Evolutionary conservation across 768 basidiomycete genomes (phyloP).

Genomic region (Russula earlei): DNA sequence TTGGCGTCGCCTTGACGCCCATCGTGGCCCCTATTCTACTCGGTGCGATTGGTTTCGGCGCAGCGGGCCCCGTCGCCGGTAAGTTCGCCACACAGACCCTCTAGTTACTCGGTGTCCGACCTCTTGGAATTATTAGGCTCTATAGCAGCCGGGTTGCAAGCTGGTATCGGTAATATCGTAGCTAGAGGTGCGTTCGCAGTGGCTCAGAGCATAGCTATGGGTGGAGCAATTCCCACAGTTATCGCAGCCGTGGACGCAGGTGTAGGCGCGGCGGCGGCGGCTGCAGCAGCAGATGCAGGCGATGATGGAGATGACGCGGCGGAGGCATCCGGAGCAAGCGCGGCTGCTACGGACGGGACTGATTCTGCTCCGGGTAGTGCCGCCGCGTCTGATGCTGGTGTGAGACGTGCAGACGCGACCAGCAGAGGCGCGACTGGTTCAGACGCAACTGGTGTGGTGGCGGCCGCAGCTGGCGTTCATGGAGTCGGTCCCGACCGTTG

Average conservation of each 20-base stretch:
- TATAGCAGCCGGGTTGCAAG: not conserved
- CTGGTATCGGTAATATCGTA: slow-evolving; percentile 11
- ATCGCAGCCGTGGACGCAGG: not conserved
- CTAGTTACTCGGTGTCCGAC: not conserved
- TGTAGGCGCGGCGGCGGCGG: not conserved
- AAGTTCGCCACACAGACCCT: not conserved
- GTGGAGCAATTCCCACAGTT: not conserved
- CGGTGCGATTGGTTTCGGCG: not conserved
- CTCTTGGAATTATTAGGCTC: not conserved
- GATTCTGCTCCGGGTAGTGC: not conserved
- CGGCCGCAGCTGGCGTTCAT: no score
- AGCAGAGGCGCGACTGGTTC: no score
- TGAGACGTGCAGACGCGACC: no score
- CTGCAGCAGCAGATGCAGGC: no score
- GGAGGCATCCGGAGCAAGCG: not conserved
- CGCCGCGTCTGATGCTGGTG: no score
- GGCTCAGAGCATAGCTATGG: slow-evolving; percentile 6
- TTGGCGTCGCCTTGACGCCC: not conserved
- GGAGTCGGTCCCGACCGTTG: no score
- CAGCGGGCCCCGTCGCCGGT: slow-evolving; percentile 8
- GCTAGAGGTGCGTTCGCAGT: slow-evolving; percentile 7
- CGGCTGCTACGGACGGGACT: no score
- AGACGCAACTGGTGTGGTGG: no score
- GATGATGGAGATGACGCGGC: not conserved
- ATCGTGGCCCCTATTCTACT: not conserved